Evolutionary conservation across 192 early-diverging fungal genomes (phyloP).

Genomic region (Kappamyces sp.): DNA sequence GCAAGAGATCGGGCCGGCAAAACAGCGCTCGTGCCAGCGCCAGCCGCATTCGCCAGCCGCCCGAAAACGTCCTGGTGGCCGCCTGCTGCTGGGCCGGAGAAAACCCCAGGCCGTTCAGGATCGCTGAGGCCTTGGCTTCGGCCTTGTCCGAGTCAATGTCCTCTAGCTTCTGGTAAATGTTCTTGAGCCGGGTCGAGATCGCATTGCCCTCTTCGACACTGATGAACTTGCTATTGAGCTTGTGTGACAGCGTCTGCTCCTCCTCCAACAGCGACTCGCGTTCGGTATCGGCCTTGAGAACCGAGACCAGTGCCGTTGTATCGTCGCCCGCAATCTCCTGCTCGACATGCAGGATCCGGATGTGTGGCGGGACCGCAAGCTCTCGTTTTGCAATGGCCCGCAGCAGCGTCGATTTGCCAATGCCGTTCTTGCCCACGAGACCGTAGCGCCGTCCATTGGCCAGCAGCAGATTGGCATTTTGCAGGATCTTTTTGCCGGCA

Average conservation of each 20-base stretch:
- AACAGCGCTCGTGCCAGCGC: constrained; percentile 79
- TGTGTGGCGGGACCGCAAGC: constrained; percentile 80
- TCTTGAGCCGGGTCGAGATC: constrained; percentile 57
- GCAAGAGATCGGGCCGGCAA: constrained; percentile 73
- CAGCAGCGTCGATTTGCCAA: constrained; percentile 80
- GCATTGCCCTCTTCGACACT: constrained; percentile 42
- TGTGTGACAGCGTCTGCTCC: constrained; percentile 60
- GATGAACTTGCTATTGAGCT: constrained; percentile 40
- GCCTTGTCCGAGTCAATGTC: constrained; percentile 98
- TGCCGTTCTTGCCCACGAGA: constrained; percentile 90
- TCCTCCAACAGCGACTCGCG: constrained; percentile 84
- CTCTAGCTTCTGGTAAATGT: constrained; percentile 76
- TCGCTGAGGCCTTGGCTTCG: constrained; percentile 61
- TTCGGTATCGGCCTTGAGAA: constrained; percentile 89
- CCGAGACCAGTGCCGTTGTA: constrained; percentile 76
- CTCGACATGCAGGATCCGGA: constrained; percentile 94
- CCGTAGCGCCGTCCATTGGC: constrained; percentile 90
- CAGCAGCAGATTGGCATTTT: constrained; percentile 74
- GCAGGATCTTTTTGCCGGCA: constrained; percentile 90
- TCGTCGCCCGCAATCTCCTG: constrained; percentile 97
- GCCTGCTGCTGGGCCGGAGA: constrained; percentile 53
- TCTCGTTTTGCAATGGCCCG: constrained; percentile 78
- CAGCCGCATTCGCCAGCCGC: constrained; percentile 83
- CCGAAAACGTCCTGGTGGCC: constrained; percentile 63
- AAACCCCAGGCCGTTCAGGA: constrained; percentile 69